phyloP scores from a whole-genome alignment of 768 basidiomycete species.

The Mycena vitilis region DNA sequence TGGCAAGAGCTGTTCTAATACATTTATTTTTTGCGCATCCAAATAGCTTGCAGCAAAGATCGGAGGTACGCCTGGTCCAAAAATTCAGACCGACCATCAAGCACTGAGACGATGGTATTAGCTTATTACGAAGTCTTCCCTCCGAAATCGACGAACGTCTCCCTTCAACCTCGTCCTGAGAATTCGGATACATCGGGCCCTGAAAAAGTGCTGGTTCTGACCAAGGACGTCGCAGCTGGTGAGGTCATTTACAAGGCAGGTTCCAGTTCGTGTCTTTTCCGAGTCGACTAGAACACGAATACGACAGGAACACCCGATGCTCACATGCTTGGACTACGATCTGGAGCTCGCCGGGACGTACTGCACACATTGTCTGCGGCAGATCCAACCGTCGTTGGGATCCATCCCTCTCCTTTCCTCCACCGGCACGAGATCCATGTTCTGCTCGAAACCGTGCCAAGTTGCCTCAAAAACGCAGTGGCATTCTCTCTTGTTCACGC shows the following conservation, averaged over 20 bases:
- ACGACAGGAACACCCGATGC: conserved; percentile 78
- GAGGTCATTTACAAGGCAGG: conserved; percentile 82
- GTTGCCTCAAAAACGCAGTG: conserved; percentile 66
- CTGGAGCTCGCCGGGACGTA: conserved; percentile 74
- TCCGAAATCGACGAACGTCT: conserved; percentile 75
- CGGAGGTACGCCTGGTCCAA: conserved; percentile 31
- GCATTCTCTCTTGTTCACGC: conserved; percentile 77
- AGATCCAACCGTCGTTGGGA: conserved; percentile 58
- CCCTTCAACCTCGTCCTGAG: conserved; percentile 56
- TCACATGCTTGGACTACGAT: conserved; percentile 78
- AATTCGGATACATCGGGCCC: conserved; percentile 42
- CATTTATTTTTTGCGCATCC: conserved; percentile 25
- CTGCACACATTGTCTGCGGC: conserved; percentile 80
- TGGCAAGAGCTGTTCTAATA: conserved; percentile 36
- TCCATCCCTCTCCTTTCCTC: conserved; percentile 52
- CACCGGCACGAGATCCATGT: conserved; percentile 64
- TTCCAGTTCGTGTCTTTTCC: background rate
- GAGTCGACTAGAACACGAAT: conserved; percentile 6
- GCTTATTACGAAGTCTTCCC: conserved; percentile 86
- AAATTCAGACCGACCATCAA: conserved; percentile 30
- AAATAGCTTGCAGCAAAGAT: conserved; percentile 25
- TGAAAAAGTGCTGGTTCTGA: conserved; percentile 70
- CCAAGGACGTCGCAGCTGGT: conserved; percentile 75
- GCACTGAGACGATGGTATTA: conserved; percentile 45
- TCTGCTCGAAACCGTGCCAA: conserved; percentile 81